These are phyloP conservation scores for Plasmopara viticola DNA, from an alignment of 352 stramenopile genomes.

Conservation along the genomic window DNA sequence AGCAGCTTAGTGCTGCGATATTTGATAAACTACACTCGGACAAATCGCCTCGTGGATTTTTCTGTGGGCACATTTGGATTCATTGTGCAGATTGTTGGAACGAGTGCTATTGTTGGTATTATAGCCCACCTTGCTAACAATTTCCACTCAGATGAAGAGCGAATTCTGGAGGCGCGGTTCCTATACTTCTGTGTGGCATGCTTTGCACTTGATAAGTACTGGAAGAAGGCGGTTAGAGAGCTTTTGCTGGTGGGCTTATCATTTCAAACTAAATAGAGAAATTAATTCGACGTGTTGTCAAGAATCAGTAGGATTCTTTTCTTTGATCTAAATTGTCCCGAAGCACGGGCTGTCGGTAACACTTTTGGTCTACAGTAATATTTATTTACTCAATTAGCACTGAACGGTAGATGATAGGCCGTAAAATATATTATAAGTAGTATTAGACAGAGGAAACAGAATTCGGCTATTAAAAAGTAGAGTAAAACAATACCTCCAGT, in stretches of 20 bases:
- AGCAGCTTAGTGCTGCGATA: constrained; percentile 54
- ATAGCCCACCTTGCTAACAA: constrained; percentile 56
- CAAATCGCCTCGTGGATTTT: constrained; percentile 30
- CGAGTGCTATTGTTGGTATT: constrained; percentile 38
- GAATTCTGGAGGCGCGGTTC: constrained; percentile 38
- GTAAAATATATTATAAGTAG: too few species aligned
- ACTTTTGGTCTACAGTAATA: too few species aligned
- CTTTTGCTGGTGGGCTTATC: constrained; percentile 24
- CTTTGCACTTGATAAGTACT: constrained; percentile 72
- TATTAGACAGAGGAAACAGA: too few species aligned
- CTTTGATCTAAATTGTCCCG: too few species aligned
- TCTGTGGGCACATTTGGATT: constrained; percentile 33
- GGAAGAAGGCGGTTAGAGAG: constrained; percentile 38
- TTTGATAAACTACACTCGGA: constrained; percentile 41
- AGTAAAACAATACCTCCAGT: too few species aligned
- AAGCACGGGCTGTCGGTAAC: too few species aligned
- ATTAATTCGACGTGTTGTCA: too few species aligned
- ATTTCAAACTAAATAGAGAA: neutral
- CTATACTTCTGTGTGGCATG: constrained; percentile 64
- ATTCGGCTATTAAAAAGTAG: too few species aligned
- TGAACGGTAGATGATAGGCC: too few species aligned
- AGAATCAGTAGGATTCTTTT: too few species aligned
- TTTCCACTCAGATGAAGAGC: constrained; percentile 41
- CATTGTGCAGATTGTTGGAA: constrained; percentile 37
- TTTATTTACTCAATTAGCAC: too few species aligned